These are phyloP conservation scores for Acanthamoeba culbertsoni DNA, from an alignment of 208 protist genomes.

Conservation along the genomic window DNA sequence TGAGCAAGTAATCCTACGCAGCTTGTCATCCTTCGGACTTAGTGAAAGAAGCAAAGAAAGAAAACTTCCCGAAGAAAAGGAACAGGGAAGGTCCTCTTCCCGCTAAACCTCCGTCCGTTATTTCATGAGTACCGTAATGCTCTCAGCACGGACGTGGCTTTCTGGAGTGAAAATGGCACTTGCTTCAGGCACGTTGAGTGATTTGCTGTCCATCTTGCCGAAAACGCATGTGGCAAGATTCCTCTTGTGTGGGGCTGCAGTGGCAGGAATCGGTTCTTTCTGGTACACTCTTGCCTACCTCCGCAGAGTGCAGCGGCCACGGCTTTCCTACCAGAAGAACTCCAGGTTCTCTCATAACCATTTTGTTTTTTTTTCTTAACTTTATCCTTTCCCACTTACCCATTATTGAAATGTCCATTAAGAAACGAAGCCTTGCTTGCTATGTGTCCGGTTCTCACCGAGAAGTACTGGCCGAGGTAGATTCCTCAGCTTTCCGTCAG, in stretches of 20 bases:
- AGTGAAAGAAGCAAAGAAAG: too few species aligned
- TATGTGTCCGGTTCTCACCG: background rate
- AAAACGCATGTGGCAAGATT: background rate
- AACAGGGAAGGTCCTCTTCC: too few species aligned
- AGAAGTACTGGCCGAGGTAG: constrained; percentile 19
- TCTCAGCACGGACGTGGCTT: too few species aligned
- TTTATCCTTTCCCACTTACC: background rate
- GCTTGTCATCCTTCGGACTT: too few species aligned
- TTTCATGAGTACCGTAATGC: too few species aligned
- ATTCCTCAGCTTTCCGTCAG: background rate
- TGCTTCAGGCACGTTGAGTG: too few species aligned
- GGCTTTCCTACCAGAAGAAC: background rate
- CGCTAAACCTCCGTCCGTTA: too few species aligned
- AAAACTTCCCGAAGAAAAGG: too few species aligned
- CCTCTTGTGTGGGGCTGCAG: background rate
- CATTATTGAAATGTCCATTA: background rate
- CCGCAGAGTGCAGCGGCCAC: background rate
- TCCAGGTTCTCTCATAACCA: background rate
- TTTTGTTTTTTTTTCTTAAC: background rate
- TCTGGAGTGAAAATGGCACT: too few species aligned
- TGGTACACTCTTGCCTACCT: constrained; percentile 6
- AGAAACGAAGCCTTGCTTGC: background rate
- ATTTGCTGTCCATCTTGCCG: too few species aligned
- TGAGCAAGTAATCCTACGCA: too few species aligned
- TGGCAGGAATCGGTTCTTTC: background rate